Percentiles rank a stretch among this genome's conserved stretches.
Evolutionary conservation across 192 early-diverging fungal genomes (phyloP).

Genomic region (Obelidium mucronatum): DNA sequence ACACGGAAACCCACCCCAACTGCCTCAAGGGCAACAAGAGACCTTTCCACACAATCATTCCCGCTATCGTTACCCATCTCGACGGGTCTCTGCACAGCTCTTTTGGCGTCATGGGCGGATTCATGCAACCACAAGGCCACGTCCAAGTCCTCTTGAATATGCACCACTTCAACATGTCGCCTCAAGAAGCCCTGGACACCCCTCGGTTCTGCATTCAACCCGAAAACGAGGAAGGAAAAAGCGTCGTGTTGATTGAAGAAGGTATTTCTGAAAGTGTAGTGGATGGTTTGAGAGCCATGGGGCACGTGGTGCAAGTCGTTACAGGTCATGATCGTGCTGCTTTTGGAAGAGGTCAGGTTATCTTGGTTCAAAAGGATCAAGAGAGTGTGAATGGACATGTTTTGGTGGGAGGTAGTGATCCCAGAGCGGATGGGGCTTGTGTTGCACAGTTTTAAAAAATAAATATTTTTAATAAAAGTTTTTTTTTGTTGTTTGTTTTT

Average conservation of each 20-base stretch:
- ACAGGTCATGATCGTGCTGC: slow-evolving; percentile 53
- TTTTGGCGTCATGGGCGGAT: slow-evolving; percentile 77
- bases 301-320: slow-evolving; percentile 63
- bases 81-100: slow-evolving; percentile 46
- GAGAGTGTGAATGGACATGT: slow-evolving; percentile 32
- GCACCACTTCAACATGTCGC: slow-evolving; percentile 59
- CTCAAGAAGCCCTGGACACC: slow-evolving; percentile 73
- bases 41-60: slow-evolving; percentile 84
- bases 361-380: slow-evolving; percentile 40
- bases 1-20: slow-evolving; percentile 62
- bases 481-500: too few relatives aligned
- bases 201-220: slow-evolving; percentile 72
- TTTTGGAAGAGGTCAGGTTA: slow-evolving; percentile 83
- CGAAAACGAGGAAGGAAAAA: slow-evolving; percentile 10
- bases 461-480: too few relatives aligned
- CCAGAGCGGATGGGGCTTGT: slow-evolving; percentile 36
- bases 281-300: slow-evolving; percentile 58
- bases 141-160: slow-evolving; percentile 78
- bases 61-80: slow-evolving; percentile 31
- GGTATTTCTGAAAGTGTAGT: slow-evolving; percentile 54
- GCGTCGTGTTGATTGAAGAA: slow-evolving; percentile 69
- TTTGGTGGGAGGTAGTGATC: slow-evolving; percentile 41
- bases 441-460: slow-evolving; percentile 23
- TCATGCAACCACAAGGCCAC: slow-evolving; percentile 88
- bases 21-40: slow-evolving; percentile 71